These are phyloP conservation scores for Tilletia walkeri DNA, from an alignment of 1,284 basidiomycete species.

Conservation along the genomic window DNA sequence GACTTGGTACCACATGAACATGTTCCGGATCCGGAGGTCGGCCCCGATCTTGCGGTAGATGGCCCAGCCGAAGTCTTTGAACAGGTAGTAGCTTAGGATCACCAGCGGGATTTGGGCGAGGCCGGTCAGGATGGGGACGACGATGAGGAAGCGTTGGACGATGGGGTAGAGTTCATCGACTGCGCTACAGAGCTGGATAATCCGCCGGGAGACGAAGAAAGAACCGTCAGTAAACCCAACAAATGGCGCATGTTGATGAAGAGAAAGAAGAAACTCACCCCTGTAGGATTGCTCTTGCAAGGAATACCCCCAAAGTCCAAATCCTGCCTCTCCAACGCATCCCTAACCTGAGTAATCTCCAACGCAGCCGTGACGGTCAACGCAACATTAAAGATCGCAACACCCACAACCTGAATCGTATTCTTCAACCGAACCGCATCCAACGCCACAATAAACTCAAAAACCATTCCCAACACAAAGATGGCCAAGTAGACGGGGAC, in stretches of 20 bases:
- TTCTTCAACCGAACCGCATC: slow-evolving; percentile 47
- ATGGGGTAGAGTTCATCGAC: slow-evolving; percentile 29
- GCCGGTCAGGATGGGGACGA: slow-evolving; percentile 36
- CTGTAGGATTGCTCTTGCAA: slow-evolving; percentile 24
- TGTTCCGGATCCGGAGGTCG: slow-evolving; percentile 33
- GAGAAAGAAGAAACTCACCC: neutral
- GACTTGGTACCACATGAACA: slow-evolving; percentile 47
- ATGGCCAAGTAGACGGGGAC: slow-evolving; percentile 45
- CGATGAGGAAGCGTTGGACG: slow-evolving; percentile 38
- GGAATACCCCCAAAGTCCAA: slow-evolving; percentile 26
- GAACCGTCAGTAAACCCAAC: no score
- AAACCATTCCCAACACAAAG: slow-evolving; percentile 43
- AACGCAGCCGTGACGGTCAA: slow-evolving; percentile 40
- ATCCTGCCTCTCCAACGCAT: slow-evolving; percentile 37
- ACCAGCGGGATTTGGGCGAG: slow-evolving; percentile 35
- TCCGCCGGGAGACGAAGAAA: neutral
- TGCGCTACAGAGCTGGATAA: slow-evolving; percentile 24
- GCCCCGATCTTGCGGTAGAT: slow-evolving; percentile 49
- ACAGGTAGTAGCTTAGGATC: slow-evolving; percentile 35
- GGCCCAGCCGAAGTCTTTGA: slow-evolving; percentile 47
- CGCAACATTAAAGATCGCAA: slow-evolving; percentile 45
- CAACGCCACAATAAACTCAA: slow-evolving; percentile 39
- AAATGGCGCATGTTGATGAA: no score
- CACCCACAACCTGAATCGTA: slow-evolving; percentile 44
- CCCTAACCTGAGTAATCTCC: slow-evolving; percentile 42